Conservation (phyloP, 164 flowering plant species). For the Taxillus chinensis region DNA sequence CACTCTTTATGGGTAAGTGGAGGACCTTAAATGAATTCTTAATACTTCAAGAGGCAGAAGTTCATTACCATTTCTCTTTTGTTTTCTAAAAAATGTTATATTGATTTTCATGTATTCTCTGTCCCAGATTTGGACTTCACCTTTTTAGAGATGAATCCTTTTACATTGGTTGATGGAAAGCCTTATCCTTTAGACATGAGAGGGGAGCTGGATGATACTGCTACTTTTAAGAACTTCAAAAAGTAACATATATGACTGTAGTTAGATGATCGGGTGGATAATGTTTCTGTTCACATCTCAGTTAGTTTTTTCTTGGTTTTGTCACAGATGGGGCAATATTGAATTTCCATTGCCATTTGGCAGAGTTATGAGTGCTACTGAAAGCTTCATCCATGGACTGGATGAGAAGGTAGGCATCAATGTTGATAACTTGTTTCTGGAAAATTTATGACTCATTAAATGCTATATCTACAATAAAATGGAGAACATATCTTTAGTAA, state of each 20-base stretch:
- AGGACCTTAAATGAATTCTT: background rate
- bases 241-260: conserved; percentile 34
- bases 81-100: background rate
- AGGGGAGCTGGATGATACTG: conserved; percentile 98
- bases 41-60: background rate
- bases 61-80: too few species aligned
- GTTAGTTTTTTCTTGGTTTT: background rate
- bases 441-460: background rate
- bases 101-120: conserved; percentile 6
- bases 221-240: conserved; percentile 95
- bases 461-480: background rate
- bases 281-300: background rate
- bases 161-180: conserved; percentile 81
- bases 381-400: conserved; percentile 72
- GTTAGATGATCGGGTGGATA: too few species aligned
- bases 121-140: conserved; percentile 87
- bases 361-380: conserved; percentile 81
- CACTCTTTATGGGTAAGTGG: conserved; percentile 56
- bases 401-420: conserved; percentile 68
- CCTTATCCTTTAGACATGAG: conserved; percentile 99
- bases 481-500: background rate
- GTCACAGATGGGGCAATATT: conserved; percentile 66
- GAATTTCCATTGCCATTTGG: conserved; percentile 95
- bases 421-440: background rate
- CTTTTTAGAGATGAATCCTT: conserved; percentile 98